A percentile compares a stretch with the other conserved stretches of the same genome.
These are phyloP conservation scores for Clonostachys chloroleuca DNA, from an alignment of 2,329 filamentous ascomycete genomes.

Conservation along the genomic window DNA sequence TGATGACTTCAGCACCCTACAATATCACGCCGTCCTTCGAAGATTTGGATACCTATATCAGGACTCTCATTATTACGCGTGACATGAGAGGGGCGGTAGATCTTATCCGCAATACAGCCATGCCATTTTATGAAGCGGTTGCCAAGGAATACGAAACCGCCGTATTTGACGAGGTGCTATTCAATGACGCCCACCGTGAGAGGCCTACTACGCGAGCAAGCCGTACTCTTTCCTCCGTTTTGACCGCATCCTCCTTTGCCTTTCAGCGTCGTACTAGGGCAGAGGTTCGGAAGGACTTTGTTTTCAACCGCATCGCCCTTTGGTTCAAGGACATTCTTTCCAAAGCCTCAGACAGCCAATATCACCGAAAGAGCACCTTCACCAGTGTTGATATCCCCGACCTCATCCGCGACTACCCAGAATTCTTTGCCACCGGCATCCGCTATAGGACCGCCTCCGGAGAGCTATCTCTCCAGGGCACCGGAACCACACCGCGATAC, in stretches of 20 bases:
- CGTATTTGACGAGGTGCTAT: slow-evolving; percentile 24
- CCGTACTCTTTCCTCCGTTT: not conserved
- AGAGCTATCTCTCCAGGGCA: slow-evolving; percentile 12
- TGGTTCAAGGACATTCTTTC: slow-evolving; percentile 19
- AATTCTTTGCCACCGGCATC: slow-evolving; percentile 22
- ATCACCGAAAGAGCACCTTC: slow-evolving; percentile 10
- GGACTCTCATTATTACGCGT: slow-evolving; percentile 24
- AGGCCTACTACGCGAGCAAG: too few species aligned
- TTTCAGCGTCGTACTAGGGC: slow-evolving; percentile 16
- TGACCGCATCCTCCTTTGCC: slow-evolving; percentile 5
- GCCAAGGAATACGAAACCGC: slow-evolving; percentile 15
- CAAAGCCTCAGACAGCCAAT: slow-evolving; percentile 10
- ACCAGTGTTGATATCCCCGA: slow-evolving; percentile 15
- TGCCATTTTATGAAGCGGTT: slow-evolving; percentile 27
- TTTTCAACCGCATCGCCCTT: slow-evolving; percentile 18
- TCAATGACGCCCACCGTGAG: slow-evolving; percentile 9
- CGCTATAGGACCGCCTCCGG: slow-evolving; percentile 25
- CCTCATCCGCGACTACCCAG: slow-evolving; percentile 22
- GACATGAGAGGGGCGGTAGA: slow-evolving; percentile 21
- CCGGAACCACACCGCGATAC: too few species aligned
- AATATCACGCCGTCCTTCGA: slow-evolving; percentile 50
- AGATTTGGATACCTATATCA: slow-evolving; percentile 44
- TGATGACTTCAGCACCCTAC: slow-evolving; percentile 56
- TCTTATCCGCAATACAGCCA: slow-evolving; percentile 30
- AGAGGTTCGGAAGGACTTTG: slow-evolving; percentile 22